Percentiles rank a stretch among this genome's conserved stretches.
phyloP scores from a whole-genome alignment of 1,139 yeast genomes.

The Suhomyces wounanorum region DNA sequence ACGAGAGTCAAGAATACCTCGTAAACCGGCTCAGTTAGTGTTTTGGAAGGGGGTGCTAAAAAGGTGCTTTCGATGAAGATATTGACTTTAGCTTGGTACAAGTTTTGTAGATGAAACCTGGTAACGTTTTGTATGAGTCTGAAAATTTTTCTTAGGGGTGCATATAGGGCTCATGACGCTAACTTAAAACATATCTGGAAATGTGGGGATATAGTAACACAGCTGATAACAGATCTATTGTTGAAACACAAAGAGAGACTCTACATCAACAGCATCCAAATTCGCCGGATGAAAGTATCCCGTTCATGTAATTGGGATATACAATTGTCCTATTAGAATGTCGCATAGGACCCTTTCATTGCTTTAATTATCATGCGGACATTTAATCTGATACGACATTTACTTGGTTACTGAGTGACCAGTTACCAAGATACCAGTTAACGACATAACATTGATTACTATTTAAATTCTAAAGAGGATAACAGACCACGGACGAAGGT shows the following conservation, averaged over 20 bases:
- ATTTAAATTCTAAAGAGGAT: not conserved
- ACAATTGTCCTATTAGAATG: not conserved
- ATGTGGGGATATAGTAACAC: not conserved
- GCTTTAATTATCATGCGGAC: not conserved
- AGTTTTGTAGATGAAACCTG: not conserved
- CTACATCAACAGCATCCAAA: not conserved
- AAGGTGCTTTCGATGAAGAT: not conserved
- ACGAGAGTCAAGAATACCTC: not conserved
- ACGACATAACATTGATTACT: not conserved
- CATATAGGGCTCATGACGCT: not conserved
- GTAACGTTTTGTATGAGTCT: not conserved
- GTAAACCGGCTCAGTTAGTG: not conserved
- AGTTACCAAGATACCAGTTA: not conserved
- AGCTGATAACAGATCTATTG: not conserved
- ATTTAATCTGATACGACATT: not conserved
- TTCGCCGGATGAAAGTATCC: not conserved
- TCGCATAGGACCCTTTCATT: not conserved
- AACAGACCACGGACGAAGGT: not conserved
- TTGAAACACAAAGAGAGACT: not conserved
- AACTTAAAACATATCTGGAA: not conserved
- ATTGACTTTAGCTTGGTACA: not conserved
- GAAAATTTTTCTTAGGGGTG: conserved; percentile 8
- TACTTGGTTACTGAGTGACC: not conserved
- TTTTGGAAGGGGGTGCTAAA: not conserved
- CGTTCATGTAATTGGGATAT: not conserved